A percentile compares a stretch with the other conserved stretches of the same genome.
phyloP scores from a whole-genome alignment of 441 rosid genomes.

The Populus hybrid region DNA sequence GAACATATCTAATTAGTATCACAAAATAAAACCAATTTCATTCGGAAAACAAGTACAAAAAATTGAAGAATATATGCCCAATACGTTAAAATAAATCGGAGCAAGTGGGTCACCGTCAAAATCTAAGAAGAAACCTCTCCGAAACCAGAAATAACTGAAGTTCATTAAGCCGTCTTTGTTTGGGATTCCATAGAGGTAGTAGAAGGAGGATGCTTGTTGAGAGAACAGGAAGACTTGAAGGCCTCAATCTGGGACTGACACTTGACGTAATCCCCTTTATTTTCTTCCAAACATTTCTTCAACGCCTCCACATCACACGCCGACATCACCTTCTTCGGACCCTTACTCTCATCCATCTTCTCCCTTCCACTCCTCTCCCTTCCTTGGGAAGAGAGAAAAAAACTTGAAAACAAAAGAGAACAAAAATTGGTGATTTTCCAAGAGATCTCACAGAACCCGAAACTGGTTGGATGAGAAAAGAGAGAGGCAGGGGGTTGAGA shows the following conservation, averaged over 20 bases:
- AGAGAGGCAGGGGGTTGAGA: no score
- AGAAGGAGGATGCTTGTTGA: conserved; percentile 44
- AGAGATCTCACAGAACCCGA: no score
- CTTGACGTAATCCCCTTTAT: conserved; percentile 63
- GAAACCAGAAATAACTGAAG: background rate
- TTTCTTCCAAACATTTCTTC: conserved; percentile 41
- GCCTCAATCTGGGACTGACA: conserved; percentile 80
- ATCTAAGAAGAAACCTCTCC: background rate
- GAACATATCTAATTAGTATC: no score
- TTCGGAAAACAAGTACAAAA: no score
- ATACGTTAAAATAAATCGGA: no score
- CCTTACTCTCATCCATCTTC: conserved; percentile 10
- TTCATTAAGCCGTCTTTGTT: background rate
- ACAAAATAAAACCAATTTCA: no score
- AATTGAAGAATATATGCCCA: no score
- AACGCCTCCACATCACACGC: conserved; percentile 83
- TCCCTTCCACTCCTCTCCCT: background rate
- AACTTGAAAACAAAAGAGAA: no score
- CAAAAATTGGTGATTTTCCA: no score
- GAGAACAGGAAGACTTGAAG: conserved; percentile 73
- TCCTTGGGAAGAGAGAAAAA: no score
- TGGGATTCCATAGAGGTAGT: conserved; percentile 12
- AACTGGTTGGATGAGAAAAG: no score
- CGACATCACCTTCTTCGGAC: conserved; percentile 53
- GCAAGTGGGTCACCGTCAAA: background rate